These are phyloP conservation scores for Begonia fuchsioides DNA, from an alignment of 306 rosid species.

Conservation along the genomic window DNA sequence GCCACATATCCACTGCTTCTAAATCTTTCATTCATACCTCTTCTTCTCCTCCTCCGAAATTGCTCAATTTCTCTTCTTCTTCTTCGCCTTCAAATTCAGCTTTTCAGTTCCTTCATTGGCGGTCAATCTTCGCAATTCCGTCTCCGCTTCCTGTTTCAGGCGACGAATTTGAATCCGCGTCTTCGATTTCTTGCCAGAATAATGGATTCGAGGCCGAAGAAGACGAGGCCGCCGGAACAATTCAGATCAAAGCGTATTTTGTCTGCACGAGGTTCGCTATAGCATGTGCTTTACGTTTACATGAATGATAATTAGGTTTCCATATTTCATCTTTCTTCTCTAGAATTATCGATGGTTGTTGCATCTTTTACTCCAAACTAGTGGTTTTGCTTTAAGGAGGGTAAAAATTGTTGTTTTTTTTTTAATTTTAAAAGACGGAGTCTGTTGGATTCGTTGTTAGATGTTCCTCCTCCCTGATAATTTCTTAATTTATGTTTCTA, in stretches of 20 bases:
- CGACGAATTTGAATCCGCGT: conserved; percentile 27
- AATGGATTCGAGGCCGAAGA: conserved; percentile 16
- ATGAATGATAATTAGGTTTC: background rate
- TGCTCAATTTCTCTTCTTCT: conserved; percentile 7
- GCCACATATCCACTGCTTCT: conserved; percentile 19
- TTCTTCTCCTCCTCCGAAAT: conserved; percentile 4
- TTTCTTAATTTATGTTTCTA: conserved; percentile 11
- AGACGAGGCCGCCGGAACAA: conserved; percentile 26
- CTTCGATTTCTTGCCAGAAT: conserved; percentile 5
- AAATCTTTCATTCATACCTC: conserved; percentile 11
- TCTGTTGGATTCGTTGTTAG: conserved; percentile 3
- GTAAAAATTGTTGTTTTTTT: too few species aligned
- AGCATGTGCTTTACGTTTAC: background rate
- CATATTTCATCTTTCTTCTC: background rate
- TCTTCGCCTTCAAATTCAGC: conserved; percentile 6
- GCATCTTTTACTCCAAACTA: background rate
- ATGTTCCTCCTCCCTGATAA: conserved; percentile 9
- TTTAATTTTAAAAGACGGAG: background rate
- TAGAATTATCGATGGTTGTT: background rate
- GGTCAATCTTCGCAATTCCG: conserved; percentile 45
- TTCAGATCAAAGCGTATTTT: conserved; percentile 76
- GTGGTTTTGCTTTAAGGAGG: too few species aligned
- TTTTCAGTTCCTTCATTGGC: conserved; percentile 17
- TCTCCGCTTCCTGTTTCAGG: conserved; percentile 15
- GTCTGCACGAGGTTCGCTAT: conserved; percentile 67